Percentiles rank a stretch among this genome's conserved stretches.
These are phyloP conservation scores for Trichoderma parareesei DNA, from an alignment of 495 filamentous ascomycete genomes.

Conservation along the genomic window DNA sequence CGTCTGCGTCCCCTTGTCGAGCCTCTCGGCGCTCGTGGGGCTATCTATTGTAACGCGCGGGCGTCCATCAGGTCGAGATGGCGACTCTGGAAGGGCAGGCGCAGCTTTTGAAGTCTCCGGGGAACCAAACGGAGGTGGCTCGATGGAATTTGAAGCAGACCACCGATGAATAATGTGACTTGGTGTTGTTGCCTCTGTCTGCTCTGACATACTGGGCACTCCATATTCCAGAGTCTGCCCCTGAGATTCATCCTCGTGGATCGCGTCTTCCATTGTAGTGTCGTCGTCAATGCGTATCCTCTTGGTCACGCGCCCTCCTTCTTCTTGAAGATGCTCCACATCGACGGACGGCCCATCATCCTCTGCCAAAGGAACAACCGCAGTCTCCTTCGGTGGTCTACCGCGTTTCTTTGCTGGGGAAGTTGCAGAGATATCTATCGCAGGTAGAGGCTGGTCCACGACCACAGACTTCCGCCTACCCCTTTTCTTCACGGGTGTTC, in stretches of 20 bases:
- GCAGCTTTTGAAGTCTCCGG: too few species aligned
- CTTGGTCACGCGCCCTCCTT: neutral
- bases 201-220: too few species aligned
- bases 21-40: too few species aligned
- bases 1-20: neutral
- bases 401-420: conserved; percentile 1
- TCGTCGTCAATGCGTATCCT: neutral
- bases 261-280: neutral
- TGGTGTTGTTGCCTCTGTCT: too few species aligned
- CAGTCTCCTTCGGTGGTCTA: neutral
- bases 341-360: neutral
- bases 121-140: too few species aligned
- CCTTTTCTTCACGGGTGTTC: neutral
- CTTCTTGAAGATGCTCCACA: neutral
- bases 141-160: too few species aligned
- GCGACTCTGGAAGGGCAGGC: too few species aligned
- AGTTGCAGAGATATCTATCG: neutral
- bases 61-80: too few species aligned
- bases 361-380: neutral
- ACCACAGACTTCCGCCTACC: neutral
- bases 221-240: neutral
- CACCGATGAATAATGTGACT: too few species aligned
- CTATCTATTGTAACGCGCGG: too few species aligned
- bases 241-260: neutral
- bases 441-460: neutral